phyloP scores from a whole-genome alignment of 2,329 filamentous ascomycete genomes.

The Ascochyta lentis region DNA sequence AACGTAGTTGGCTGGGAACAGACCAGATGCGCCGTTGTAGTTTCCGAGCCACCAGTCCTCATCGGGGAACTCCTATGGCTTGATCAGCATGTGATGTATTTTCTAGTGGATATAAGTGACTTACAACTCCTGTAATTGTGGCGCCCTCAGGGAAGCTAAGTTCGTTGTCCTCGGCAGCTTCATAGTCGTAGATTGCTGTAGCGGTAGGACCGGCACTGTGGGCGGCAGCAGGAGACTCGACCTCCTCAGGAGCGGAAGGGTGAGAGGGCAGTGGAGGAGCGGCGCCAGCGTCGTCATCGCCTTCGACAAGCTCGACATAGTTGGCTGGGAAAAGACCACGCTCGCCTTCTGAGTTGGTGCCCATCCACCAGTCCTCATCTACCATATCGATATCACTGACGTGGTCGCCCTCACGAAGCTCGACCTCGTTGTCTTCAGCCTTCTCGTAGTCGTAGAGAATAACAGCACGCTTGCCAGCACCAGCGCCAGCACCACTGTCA shows the following conservation, averaged over 20 bases:
- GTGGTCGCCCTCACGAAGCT: conserved; percentile 84
- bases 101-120: conserved; percentile 41
- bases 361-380: conserved; percentile 99
- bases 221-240: conserved; percentile 41
- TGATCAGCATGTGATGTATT: conserved; percentile 33
- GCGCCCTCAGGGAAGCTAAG: conserved; percentile 88
- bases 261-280: conserved; percentile 50
- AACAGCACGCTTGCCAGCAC: conserved; percentile 73
- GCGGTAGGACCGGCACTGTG: conserved; percentile 68
- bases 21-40: conserved; percentile 77
- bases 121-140: conserved; percentile 77
- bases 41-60: conserved; percentile 99
- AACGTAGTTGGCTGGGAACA: conserved; percentile 72
- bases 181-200: conserved; percentile 91
- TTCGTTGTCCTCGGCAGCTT: conserved; percentile 92
- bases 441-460: conserved; percentile 97
- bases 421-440: conserved; percentile 95
- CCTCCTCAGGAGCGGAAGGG: conserved; percentile 49
- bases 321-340: conserved; percentile 94
- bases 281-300: conserved; percentile 54
- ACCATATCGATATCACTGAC: conserved; percentile 96
- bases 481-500: conserved; percentile 33
- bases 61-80: conserved; percentile 83
- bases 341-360: conserved; percentile 83
- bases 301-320: conserved; percentile 87